These are phyloP conservation scores for Cryphonectria carpinicola DNA, from an alignment of 2,329 filamentous ascomycete species.

Conservation along the genomic window DNA sequence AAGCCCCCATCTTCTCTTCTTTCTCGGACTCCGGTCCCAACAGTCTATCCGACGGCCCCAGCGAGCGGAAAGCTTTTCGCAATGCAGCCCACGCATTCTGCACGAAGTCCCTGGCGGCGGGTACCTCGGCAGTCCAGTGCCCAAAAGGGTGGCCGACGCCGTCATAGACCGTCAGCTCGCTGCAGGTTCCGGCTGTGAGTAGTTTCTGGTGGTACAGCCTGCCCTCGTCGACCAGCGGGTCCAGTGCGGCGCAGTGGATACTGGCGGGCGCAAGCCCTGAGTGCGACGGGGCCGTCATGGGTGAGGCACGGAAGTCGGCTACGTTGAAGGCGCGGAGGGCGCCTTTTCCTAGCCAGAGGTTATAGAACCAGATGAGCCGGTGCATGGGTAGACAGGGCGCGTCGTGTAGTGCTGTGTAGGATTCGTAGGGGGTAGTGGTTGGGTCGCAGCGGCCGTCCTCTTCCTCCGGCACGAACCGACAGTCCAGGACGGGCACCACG, in stretches of 20 bases:
- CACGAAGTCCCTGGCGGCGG: slow-evolving; percentile 39
- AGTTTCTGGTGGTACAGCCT: slow-evolving; percentile 40
- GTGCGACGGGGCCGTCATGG: slow-evolving; percentile 40
- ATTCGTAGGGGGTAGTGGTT: slow-evolving; percentile 37
- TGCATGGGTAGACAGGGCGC: slow-evolving; percentile 41
- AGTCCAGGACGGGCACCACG: slow-evolving; percentile 41
- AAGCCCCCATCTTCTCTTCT: too few species aligned
- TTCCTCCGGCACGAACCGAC: slow-evolving; percentile 39
- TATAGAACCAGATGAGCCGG: slow-evolving; percentile 43
- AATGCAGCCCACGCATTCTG: slow-evolving; percentile 39
- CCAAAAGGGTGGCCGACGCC: slow-evolving; percentile 42
- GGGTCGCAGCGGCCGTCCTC: slow-evolving; percentile 36
- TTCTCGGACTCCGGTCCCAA: not conserved
- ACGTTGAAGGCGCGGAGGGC: slow-evolving; percentile 33
- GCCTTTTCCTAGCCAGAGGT: slow-evolving; percentile 41
- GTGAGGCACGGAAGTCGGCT: slow-evolving; percentile 39
- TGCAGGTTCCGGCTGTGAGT: slow-evolving; percentile 36
- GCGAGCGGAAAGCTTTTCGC: slow-evolving; percentile 32
- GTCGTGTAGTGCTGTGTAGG: slow-evolving; percentile 38
- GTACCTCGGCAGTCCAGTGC: slow-evolving; percentile 40
- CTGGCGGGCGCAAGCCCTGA: slow-evolving; percentile 39
- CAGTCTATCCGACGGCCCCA: slow-evolving; percentile 8
- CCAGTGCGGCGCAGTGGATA: slow-evolving; percentile 40
- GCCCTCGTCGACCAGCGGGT: slow-evolving; percentile 40
- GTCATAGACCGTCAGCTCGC: slow-evolving; percentile 41